A percentile compares a stretch with the other conserved stretches of the same genome.
These are phyloP conservation scores for Pelomyxa schiedti DNA, from an alignment of 78 protist genomes.

Conservation along the genomic window DNA sequence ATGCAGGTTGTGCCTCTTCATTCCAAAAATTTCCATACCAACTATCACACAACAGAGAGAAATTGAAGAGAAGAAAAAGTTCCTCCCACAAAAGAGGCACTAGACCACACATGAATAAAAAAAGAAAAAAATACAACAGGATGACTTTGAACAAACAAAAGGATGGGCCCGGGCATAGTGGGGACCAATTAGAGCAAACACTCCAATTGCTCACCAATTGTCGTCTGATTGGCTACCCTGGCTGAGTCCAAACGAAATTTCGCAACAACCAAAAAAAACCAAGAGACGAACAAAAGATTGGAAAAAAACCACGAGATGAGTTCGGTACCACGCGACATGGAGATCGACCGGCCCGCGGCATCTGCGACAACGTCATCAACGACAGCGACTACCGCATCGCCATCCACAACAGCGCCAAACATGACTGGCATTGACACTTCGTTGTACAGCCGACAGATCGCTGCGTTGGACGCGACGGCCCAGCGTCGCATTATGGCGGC, in stretches of 20 bases:
- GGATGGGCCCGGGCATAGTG: conserved; percentile 20
- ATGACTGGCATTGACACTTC: background rate
- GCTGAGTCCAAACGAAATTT: background rate
- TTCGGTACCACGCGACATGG: conserved; percentile 6
- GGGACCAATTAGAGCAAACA: background rate
- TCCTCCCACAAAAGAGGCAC: too few relatives aligned
- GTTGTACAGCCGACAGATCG: conserved; percentile 50
- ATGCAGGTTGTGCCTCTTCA: too few relatives aligned
- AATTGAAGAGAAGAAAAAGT: background rate
- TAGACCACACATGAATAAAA: too few relatives aligned
- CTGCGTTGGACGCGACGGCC: conserved; percentile 73
- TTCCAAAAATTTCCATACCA: too few relatives aligned
- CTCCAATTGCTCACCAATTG: conserved; percentile 3
- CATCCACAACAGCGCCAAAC: background rate
- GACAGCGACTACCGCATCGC: background rate
- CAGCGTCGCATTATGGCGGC: conserved; percentile 55
- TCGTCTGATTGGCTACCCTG: background rate
- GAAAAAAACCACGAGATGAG: background rate
- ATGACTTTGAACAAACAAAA: background rate
- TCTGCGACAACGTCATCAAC: background rate
- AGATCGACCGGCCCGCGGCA: background rate
- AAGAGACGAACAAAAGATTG: conserved; percentile 13
- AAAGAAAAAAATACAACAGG: background rate
- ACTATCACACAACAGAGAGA: too few relatives aligned
- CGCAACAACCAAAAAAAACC: conserved; percentile 26